Conservation (phyloP, 306 rosid genomes). For the Alnus rubra region DNA sequence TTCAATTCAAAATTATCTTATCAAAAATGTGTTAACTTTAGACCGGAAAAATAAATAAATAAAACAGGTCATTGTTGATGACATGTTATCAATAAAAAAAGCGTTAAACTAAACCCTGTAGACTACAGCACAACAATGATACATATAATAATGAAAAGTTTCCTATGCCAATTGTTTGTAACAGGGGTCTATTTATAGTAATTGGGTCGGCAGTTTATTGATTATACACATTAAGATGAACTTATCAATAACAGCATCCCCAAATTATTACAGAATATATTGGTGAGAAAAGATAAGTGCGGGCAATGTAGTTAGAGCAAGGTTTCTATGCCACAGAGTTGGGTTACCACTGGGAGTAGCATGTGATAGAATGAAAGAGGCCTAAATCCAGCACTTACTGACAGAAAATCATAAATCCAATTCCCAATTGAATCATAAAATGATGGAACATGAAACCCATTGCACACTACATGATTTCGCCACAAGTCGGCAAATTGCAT, state of each 20-base stretch:
- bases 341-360: slow-evolving; percentile 1
- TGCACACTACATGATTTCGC: background rate
- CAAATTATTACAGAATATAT: background rate
- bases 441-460: background rate
- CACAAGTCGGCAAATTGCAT: background rate
- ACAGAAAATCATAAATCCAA: background rate
- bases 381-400: background rate
- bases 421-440: background rate
- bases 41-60: too few relatives aligned
- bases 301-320: background rate
- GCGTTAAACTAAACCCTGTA: background rate
- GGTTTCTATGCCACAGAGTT: background rate
- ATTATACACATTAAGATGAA: background rate
- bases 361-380: background rate
- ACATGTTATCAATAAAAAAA: background rate
- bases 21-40: background rate
- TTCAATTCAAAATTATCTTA: too few relatives aligned
- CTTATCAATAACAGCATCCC: background rate
- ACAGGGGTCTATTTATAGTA: background rate
- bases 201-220: background rate
- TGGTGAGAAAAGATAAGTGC: background rate
- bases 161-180: background rate
- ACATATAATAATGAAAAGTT: background rate
- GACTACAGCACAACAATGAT: background rate
- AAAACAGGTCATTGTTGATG: background rate